Base-by-base conservation (phyloP, 441 rosid genomes). In the Jatropha podagrica region DNA sequence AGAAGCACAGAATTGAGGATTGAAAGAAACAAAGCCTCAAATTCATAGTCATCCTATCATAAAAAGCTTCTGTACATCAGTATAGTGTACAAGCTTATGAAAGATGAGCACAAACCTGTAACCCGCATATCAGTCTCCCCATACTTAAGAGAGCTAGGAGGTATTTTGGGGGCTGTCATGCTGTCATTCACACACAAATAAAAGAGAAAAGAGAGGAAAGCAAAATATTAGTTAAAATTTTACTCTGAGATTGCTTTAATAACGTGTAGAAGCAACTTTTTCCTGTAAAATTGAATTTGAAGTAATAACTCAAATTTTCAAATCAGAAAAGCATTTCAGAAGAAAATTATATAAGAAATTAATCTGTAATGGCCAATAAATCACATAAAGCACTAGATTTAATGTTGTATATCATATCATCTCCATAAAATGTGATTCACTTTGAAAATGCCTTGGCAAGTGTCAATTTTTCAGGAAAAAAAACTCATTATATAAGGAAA, bases 81-180 rank as follows among this genome's bases (percentile, higher is more conserved):
- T 63, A 13, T 40, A 72, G 65, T 15, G 37, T 40, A 61, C 14
- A 40, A 60, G 61, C 52, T 20, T 20, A 44, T 49, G 60, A 58
- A 72, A 48, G 41, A 56, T 68, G 20, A 38, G 72, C 51, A 77
- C 84, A 76, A 67, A 91, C 97, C 90, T 91, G 92, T 76, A 76
- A 88, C 93, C 77, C 82, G 84, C 82, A 93, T 65, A 78, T 92
- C 81, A 64, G 92, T 90, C 87, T 92, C 98, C 73, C 98, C 96
- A 80, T 72, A 69, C 83, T 88, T 86, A 23, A 93, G 88, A 83
- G 96, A 90, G 73, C 81, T 77, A n/a, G 87, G 80, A 46, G 92
- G 97, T 81, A 94, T 94, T 69, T 83, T 72, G 48, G 98, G 98
- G 3, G 94, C 98, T 61, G 98, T 92, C 98, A 94, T 94, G 75